Base-by-base conservation (phyloP, 805 yeast genomes). In the Cephaloascus albidus region DNA sequence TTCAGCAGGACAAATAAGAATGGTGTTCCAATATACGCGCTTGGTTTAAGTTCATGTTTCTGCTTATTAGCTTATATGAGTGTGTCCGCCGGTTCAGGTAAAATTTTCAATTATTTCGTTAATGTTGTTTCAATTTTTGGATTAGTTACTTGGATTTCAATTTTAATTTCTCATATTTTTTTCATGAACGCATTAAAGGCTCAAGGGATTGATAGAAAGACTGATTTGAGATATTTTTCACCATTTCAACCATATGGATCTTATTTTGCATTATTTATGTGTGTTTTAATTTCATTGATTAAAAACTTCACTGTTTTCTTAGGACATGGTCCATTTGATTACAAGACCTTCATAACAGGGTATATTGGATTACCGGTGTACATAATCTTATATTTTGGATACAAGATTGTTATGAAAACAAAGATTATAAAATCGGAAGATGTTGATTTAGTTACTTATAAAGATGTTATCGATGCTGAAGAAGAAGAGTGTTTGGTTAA, bases 81-180 rank as follows among this genome's bases (percentile, higher is more conserved):
- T 38, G 77, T 74, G 28, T 68, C 83, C 2, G 58, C 75, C 4
- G 60, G 71, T 4, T 65, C 89, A 0, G 61, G 75, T 18, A 70
- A 68, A 20, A 67, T 82, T 32, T 84, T 85, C 63, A 63, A 56
- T 36, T 81, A 81, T 55, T 80, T 85, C 49, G 86, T 84, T 43
- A 84, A 81, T 48, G 81, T 81, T 43, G 87, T 81, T 35, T 77
- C 90, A 17, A 78, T 84, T 48, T 77, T 82, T 41, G 89, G 89
- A 45, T 65, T 84, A 41, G 58, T 84, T 49, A 80, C 86, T 38
- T 85, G 90, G 89, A 66, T 79, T 35, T 72, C 84, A 39, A 82
- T 85, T 48, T 60, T 81, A 43, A 65, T 79, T 43, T 78, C 87
- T 20, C 84, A 79, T 58, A 65, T 85, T 39, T 69, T 73, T 48